Conservation (phyloP, 2,329 filamentous ascomycete species). For the Aspergillus eucalypticola region DNA sequence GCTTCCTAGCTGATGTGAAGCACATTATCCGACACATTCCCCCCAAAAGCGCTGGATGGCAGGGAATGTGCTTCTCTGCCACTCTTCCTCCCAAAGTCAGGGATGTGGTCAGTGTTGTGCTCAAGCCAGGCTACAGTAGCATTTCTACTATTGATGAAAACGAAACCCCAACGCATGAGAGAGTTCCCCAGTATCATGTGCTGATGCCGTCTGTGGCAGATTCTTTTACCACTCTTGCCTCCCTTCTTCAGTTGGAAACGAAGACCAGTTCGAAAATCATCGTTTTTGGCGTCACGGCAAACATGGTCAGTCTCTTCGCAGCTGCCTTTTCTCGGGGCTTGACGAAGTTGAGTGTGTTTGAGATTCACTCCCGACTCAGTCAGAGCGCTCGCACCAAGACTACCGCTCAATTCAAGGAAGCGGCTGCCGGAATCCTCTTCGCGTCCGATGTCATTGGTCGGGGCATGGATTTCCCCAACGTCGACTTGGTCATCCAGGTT, state of each 20-base stretch:
- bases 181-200: slow-evolving; percentile 52
- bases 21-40: slow-evolving; percentile 54
- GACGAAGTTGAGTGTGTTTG: slow-evolving; percentile 45
- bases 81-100: slow-evolving; percentile 84
- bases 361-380: slow-evolving; percentile 75
- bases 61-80: slow-evolving; percentile 79
- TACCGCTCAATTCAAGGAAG: slow-evolving; percentile 37
- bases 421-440: slow-evolving; percentile 51
- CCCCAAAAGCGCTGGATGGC: slow-evolving; percentile 48
- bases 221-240: slow-evolving; percentile 48
- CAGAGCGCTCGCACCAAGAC: slow-evolving; percentile 69
- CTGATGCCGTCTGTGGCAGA: slow-evolving; percentile 46
- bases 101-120: slow-evolving; percentile 68
- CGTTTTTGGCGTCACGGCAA: slow-evolving; percentile 78
- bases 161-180: slow-evolving; percentile 71
- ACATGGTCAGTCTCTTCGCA: slow-evolving; percentile 60
- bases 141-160: slow-evolving; percentile 78
- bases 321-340: slow-evolving; percentile 52
- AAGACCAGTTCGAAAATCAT: slow-evolving; percentile 8
- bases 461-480: slow-evolving; percentile 55
- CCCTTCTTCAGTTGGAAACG: slow-evolving; percentile 44
- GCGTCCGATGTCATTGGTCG: slow-evolving; percentile 51
- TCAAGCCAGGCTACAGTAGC: slow-evolving; percentile 69
- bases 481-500: slow-evolving; percentile 51
- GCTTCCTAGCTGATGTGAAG: slow-evolving; percentile 54